phyloP scores from a whole-genome alignment of 2,329 filamentous ascomycete species.

The Colletotrichum brevisporum region DNA sequence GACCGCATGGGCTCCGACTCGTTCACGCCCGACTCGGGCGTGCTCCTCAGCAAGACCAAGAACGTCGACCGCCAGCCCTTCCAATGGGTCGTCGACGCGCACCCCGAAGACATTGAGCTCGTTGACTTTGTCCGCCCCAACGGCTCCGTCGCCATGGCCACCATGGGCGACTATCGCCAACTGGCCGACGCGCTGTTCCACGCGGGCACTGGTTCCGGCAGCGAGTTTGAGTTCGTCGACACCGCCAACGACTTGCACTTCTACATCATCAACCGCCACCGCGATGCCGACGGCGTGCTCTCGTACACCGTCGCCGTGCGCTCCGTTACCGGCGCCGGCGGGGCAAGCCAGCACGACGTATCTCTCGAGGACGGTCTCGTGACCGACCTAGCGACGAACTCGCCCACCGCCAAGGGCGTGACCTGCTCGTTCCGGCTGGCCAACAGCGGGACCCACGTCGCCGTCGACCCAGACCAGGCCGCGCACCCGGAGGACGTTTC shows the following conservation, averaged over 20 bases:
- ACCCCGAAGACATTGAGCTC: constrained; percentile 65
- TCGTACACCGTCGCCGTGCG: constrained; percentile 64
- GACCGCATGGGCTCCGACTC: constrained; percentile 68
- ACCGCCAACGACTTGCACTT: constrained; percentile 63
- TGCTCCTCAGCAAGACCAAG: constrained; percentile 69
- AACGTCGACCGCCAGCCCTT: constrained; percentile 60
- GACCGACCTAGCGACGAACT: constrained; percentile 42
- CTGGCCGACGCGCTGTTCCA: constrained; percentile 68
- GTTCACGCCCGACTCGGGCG: constrained; percentile 65
- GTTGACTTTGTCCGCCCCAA: constrained; percentile 65
- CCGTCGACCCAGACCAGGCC: constrained; percentile 33
- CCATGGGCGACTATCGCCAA: constrained; percentile 67
- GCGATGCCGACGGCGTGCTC: constrained; percentile 58
- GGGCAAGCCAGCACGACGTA: constrained; percentile 51
- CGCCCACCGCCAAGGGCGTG: constrained; percentile 51
- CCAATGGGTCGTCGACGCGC: constrained; percentile 69
- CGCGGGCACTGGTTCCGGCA: constrained; percentile 65
- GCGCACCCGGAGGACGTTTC: constrained; percentile 53
- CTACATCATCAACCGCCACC: constrained; percentile 61
- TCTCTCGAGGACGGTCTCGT: constrained; percentile 54
- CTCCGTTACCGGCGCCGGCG: constrained; percentile 55
- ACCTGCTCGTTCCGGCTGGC: constrained; percentile 62
- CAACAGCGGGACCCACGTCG: constrained; percentile 58
- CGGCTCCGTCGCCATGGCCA: constrained; percentile 61
- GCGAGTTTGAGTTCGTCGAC: constrained; percentile 64